Percentiles rank a stretch among this genome's conserved stretches.
These are phyloP conservation scores for Trichosporon coremiiforme DNA, from an alignment of 1,284 basidiomycete genomes.

Conservation along the genomic window DNA sequence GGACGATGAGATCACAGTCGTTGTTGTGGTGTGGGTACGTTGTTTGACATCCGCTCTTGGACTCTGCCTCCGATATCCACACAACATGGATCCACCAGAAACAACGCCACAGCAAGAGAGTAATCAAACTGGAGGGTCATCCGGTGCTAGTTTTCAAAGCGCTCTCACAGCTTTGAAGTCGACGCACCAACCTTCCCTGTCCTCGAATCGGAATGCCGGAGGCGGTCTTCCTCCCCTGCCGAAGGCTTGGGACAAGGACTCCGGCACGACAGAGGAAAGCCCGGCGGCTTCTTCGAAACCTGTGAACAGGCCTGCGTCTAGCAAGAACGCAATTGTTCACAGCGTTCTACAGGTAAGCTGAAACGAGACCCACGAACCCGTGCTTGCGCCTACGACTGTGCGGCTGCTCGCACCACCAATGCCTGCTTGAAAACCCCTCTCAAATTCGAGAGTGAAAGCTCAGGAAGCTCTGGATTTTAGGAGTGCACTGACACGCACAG, in stretches of 20 bases:
- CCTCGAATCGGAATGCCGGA: slow-evolving; percentile 35
- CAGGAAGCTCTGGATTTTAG: not conserved
- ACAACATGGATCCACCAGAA: slow-evolving; percentile 30
- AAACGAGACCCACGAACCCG: not conserved
- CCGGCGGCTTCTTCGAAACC: slow-evolving; percentile 26
- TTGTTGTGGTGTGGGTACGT: not conserved
- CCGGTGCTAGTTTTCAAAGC: slow-evolving; percentile 30
- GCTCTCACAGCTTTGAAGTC: slow-evolving; percentile 34
- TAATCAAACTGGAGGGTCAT: not conserved
- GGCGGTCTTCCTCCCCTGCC: slow-evolving; percentile 30
- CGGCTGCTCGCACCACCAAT: not conserved
- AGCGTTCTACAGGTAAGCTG: slow-evolving; percentile 64
- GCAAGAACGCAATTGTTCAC: slow-evolving; percentile 67
- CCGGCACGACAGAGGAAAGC: not conserved
- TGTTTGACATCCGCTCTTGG: not conserved
- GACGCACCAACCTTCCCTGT: slow-evolving; percentile 26
- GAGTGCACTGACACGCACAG: slow-evolving; percentile 56
- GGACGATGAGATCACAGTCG: not conserved
- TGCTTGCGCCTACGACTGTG: not conserved
- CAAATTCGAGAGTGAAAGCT: not conserved
- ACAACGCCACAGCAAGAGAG: not conserved
- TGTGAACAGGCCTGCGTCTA: slow-evolving; percentile 42
- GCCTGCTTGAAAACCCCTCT: not conserved
- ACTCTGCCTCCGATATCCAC: not conserved
- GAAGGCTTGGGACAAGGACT: slow-evolving; percentile 6